Conservation (phyloP, 1,139 yeast species). For the Pichia sp. region DNA sequence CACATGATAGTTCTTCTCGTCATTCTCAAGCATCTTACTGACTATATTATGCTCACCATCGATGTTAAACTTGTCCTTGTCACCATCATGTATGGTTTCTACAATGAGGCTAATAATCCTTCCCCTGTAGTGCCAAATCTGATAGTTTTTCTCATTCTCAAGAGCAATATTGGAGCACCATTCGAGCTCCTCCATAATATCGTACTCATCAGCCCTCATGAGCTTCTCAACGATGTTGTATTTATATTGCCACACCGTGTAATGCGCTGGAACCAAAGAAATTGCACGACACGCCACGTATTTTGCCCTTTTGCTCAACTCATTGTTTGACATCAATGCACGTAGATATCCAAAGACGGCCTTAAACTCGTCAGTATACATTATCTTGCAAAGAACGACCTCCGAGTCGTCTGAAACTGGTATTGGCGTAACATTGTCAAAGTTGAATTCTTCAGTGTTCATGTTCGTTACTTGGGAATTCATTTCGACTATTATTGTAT, state of each 20-base stretch:
- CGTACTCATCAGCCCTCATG: background rate
- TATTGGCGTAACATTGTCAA: slow-evolving; percentile 14
- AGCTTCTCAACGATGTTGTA: slow-evolving; percentile 40
- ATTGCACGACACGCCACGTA: slow-evolving; percentile 59
- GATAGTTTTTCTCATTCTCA: slow-evolving; percentile 84
- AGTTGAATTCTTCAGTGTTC: slow-evolving; percentile 12
- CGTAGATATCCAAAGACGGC: slow-evolving; percentile 54
- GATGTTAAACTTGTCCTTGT: slow-evolving; percentile 31
- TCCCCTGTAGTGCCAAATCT: slow-evolving; percentile 91
- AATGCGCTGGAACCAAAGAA: slow-evolving; percentile 76
- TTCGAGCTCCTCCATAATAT: slow-evolving; percentile 44
- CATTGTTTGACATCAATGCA: slow-evolving; percentile 53
- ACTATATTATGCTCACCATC: slow-evolving; percentile 58
- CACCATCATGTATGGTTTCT: slow-evolving; percentile 15
- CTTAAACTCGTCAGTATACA: slow-evolving; percentile 69
- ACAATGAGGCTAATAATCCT: slow-evolving; percentile 37
- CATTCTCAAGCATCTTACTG: slow-evolving; percentile 63
- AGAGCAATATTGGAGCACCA: slow-evolving; percentile 78
- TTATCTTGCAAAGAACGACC: slow-evolving; percentile 54
- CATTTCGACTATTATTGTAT: no score
- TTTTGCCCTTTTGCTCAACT: slow-evolving; percentile 65
- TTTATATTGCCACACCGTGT: slow-evolving; percentile 84
- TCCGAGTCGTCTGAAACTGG: slow-evolving; percentile 8
- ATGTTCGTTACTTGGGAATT: no score
- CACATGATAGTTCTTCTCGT: slow-evolving; percentile 88